These are phyloP conservation scores for Daldinia eschscholtzii DNA, from an alignment of 2,329 filamentous ascomycete genomes.

Conservation along the genomic window DNA sequence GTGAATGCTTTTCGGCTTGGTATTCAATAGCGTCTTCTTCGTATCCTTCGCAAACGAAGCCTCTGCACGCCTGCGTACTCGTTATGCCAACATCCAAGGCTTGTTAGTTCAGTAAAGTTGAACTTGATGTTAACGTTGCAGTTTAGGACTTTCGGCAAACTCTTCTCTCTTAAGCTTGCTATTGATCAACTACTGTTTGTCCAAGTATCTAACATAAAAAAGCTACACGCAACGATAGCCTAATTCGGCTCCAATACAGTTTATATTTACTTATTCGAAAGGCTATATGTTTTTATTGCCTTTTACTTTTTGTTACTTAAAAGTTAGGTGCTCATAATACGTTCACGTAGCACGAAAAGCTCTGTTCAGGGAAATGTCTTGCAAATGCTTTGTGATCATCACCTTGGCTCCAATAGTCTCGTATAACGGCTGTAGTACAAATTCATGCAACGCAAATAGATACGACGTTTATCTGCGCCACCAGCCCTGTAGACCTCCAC, in stretches of 20 bases:
- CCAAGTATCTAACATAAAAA: background rate
- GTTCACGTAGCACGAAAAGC: background rate
- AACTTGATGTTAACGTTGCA: background rate
- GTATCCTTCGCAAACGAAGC: background rate
- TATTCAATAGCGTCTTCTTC: conserved; percentile 5
- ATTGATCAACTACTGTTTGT: background rate
- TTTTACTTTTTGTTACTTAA: background rate
- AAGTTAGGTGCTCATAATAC: background rate
- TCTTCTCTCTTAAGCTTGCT: background rate
- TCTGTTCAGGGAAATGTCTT: background rate
- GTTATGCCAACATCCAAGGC: background rate
- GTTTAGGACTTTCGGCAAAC: background rate
- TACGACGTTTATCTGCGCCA: background rate
- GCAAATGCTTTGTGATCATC: background rate
- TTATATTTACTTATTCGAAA: background rate
- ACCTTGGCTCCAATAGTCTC: conserved; percentile 4
- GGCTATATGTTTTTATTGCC: background rate
- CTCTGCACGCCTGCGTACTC: background rate
- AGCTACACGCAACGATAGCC: background rate
- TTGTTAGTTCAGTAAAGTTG: background rate
- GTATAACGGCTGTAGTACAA: background rate
- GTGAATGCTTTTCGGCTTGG: background rate
- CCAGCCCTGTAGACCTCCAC: background rate
- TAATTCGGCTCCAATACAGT: background rate
- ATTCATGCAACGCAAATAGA: background rate